phyloP scores from a whole-genome alignment of 2,329 filamentous ascomycete species.

The Furcasterigmium sp. region DNA sequence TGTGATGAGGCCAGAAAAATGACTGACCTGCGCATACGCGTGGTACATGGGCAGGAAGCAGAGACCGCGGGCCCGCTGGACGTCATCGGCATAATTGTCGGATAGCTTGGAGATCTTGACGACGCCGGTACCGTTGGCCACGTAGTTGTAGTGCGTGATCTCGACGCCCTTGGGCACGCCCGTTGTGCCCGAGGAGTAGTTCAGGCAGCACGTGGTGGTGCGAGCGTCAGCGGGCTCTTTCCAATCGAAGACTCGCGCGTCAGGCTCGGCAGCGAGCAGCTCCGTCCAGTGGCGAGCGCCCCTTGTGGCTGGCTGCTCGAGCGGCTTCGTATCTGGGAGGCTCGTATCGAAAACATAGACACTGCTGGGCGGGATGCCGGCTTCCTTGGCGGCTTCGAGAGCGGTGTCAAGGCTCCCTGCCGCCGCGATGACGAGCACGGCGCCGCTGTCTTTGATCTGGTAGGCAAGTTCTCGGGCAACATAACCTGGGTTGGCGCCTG shows the following conservation, averaged over 20 bases:
- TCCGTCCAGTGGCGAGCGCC: slow-evolving; percentile 60
- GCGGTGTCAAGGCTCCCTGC: slow-evolving; percentile 56
- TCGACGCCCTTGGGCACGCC: slow-evolving; percentile 81
- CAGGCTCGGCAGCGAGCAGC: slow-evolving; percentile 45
- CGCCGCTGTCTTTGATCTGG: slow-evolving; percentile 67
- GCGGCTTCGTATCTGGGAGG: slow-evolving; percentile 24
- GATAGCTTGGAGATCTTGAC: slow-evolving; percentile 39
- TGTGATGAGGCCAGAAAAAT: too few relatives aligned
- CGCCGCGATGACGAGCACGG: slow-evolving; percentile 62
- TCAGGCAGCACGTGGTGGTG: slow-evolving; percentile 59
- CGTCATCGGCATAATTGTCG: slow-evolving; percentile 40
- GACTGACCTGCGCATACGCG: slow-evolving; percentile 64
- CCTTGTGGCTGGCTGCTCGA: slow-evolving; percentile 10
- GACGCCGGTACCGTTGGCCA: slow-evolving; percentile 63
- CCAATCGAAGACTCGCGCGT: slow-evolving; percentile 60
- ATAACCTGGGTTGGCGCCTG: slow-evolving; percentile 65
- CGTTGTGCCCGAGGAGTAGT: slow-evolving; percentile 76
- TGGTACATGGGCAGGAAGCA: slow-evolving; percentile 77
- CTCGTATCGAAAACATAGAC: slow-evolving; percentile 63
- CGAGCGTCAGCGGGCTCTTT: slow-evolving; percentile 45
- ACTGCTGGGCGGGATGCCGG: slow-evolving; percentile 45
- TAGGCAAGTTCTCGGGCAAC: slow-evolving; percentile 68
- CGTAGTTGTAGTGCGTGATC: slow-evolving; percentile 72
- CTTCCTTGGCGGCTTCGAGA: slow-evolving; percentile 57
- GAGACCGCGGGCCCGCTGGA: slow-evolving; percentile 37